Conservation (phyloP, 73 alveolate genomes). For the Tetrahymena elliotti region DNA sequence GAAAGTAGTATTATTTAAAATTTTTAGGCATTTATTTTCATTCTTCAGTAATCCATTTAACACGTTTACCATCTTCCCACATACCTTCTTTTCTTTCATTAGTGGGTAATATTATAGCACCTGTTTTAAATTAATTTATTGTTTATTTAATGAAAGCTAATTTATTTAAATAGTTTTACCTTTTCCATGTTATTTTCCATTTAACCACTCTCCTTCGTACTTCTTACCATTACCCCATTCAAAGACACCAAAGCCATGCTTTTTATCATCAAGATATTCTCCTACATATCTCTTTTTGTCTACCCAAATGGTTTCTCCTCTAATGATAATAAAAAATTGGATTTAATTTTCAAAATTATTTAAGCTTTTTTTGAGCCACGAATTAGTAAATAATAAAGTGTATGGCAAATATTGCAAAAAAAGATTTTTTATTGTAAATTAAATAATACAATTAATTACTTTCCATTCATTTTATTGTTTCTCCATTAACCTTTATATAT, state of each 20-base stretch:
- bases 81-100: conserved; percentile 17
- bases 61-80: conserved; percentile 60
- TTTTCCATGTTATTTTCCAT: conserved; percentile 39
- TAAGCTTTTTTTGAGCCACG: not conserved
- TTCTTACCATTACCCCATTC: conserved; percentile 46
- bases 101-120: not conserved
- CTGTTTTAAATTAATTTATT: not conserved
- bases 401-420: not conserved
- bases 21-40: not conserved
- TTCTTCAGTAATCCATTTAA: conserved; percentile 54
- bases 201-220: conserved; percentile 39
- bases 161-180: not conserved
- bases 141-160: not conserved
- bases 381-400: not conserved
- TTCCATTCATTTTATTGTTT: conserved; percentile 34
- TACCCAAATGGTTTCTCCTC: conserved; percentile 44
- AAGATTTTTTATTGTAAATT: not conserved
- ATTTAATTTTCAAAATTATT: not conserved
- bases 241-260: conserved; percentile 42
- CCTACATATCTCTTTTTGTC: conserved; percentile 48
- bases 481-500: conserved; percentile 36
- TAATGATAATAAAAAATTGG: not conserved
- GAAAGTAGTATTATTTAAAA: not conserved
- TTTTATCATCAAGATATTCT: conserved; percentile 40
- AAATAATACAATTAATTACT: not conserved